Evolutionary conservation across 345 rosid genomes (phyloP), one percentile per base, ranked within the genome.

Genomic region (Ceriops decandra): DNA sequence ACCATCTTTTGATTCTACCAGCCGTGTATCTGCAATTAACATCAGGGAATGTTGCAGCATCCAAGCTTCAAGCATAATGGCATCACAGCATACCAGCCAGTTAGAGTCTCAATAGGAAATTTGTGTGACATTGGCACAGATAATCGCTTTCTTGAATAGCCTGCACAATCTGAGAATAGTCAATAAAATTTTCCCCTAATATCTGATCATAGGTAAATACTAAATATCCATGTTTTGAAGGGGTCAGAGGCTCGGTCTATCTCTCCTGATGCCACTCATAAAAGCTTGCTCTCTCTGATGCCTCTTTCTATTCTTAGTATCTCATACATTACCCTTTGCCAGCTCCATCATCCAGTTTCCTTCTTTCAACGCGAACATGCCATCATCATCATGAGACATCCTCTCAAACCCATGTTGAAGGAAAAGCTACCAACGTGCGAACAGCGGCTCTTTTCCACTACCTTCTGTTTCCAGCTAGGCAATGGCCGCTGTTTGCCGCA

Each of bases 401-500:
- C 66, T 61, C 51, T 46, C 51, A 57, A 52, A 33, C 60, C 70
- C 83, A 68, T 66, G 67, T 62, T 8, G 17, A 74, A 72, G 67
- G 7, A 65, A 22, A 20, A 64, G 11, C 73, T 52, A 32, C 68
- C 75, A 21, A 65, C 66, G 79, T 72, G 78, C 81, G 77, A 75
- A 62, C 88, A 74, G 85, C 80, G 84, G 84, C 83, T 82, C 72
- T 49, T 68, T 77, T 70, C 59, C 62, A 53, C 58, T 73, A 59
- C 57, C 62, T 31, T 57, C n/a, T 47, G 28, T 63, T 70, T 73
- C 74, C 68, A 54, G 77, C 83, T 62, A 10, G 42, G 81, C 76
- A 66, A 88, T 88, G 93, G 88, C 85, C 78, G 84, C 77, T 67
- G 84, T 67, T 83, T 84, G 67, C 35, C 51, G 20, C 71, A 56